Percentiles rank a stretch among this genome's conserved stretches.
Evolutionary conservation across 75 land plant species (phyloP).

Genomic region (Cryptomeria japonica): DNA sequence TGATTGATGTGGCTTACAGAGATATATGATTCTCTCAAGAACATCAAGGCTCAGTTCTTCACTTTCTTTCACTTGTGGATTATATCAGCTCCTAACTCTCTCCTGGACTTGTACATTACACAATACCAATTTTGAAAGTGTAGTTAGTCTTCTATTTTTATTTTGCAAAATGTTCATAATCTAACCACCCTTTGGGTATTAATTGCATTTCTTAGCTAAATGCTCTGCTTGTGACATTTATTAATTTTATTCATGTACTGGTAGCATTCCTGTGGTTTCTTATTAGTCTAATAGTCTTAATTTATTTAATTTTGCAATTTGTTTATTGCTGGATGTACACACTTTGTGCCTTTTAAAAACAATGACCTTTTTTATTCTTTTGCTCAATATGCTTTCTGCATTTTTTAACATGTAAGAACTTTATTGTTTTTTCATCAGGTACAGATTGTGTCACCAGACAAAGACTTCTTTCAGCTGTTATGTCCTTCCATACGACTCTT

Average conservation of each 20-base stretch:
- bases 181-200: neutral
- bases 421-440: conserved; percentile 41
- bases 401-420: neutral
- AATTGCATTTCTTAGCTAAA: neutral
- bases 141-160: neutral
- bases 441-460: conserved; percentile 89
- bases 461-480: conserved; percentile 91
- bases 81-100: neutral
- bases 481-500: conserved; percentile 86
- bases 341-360: neutral
- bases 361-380: neutral
- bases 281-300: neutral
- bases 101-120: neutral
- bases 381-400: neutral
- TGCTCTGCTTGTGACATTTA: neutral
- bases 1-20: neutral
- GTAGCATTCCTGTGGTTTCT: neutral
- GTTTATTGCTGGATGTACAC: neutral
- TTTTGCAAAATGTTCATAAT: neutral
- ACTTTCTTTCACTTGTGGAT: neutral
- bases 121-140: neutral
- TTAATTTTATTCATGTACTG: neutral
- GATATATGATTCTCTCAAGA: neutral
- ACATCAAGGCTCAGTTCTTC: neutral
- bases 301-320: neutral